Evolutionary conservation across 768 basidiomycete species (phyloP).

Genomic region (Macrolepiota fuliginosa): DNA sequence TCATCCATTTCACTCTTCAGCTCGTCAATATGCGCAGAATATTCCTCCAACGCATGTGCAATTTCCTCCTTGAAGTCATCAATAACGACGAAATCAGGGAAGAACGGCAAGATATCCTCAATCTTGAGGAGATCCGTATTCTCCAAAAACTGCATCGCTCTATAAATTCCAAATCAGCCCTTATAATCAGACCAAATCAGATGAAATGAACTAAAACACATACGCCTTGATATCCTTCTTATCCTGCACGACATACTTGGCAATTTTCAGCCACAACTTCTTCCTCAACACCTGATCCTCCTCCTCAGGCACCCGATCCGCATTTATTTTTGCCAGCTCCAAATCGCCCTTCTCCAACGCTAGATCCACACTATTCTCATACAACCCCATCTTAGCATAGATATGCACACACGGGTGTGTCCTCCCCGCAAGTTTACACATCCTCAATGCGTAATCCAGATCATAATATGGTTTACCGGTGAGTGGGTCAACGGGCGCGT

Average conservation of each 20-base stretch:
- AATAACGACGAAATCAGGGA: constrained; percentile 98
- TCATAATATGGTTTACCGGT: constrained; percentile 92
- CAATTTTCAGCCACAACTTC: constrained; percentile 97
- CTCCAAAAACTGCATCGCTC: constrained; percentile 96
- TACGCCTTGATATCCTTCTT: constrained; percentile 98
- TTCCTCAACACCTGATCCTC: constrained; percentile 85
- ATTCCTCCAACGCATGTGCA: constrained; percentile 91
- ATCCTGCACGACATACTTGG: constrained; percentile 97
- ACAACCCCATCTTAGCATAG: constrained; percentile 96
- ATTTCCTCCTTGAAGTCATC: constrained; percentile 99
- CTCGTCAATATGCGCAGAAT: constrained; percentile 85
- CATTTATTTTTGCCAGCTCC: constrained; percentile 92
- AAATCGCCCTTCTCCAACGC: constrained; percentile 93
- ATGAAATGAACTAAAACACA: constrained; percentile 29
- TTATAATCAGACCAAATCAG: neutral
- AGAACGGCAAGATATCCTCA: constrained; percentile 98
- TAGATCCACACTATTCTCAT: constrained; percentile 94
- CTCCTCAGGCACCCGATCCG: constrained; percentile 76
- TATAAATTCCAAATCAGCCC: constrained; percentile 28
- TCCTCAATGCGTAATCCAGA: constrained; percentile 91
- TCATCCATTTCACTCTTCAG: constrained; percentile 97
- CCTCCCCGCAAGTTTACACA: constrained; percentile 81
- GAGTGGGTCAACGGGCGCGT: constrained; percentile 77
- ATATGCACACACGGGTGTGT: constrained; percentile 93
- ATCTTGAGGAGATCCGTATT: constrained; percentile 94